Base-by-base conservation (phyloP, 768 basidiomycete genomes). In the Termitomyces sp. region DNA sequence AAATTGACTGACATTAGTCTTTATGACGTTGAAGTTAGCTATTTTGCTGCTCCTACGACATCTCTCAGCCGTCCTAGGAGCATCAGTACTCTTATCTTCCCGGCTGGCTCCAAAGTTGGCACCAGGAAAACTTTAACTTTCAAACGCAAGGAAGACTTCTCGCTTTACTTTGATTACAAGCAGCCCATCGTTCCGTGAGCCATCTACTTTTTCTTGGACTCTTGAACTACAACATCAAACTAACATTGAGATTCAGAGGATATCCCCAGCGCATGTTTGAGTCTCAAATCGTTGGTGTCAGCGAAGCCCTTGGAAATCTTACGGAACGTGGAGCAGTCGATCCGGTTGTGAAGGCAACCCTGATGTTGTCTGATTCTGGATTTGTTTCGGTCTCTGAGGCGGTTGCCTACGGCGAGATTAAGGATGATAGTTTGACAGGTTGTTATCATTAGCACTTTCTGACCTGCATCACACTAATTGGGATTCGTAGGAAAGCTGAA, bases 71-170 rank as follows among this genome's bases (percentile, higher is more conserved):
- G 78, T 34, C 79, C 85, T 3, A 80, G 91, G 43, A 87, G 83
- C 37, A 91, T 95, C 63, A 82, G 83, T 34, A 87, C 88, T 0
- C 70, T 79, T 14, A 78, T 97, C 40, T 96, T 95, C 78, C 85
- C 91, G 0, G 71, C 80, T 3, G 87, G 88, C 3, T 84, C 91
- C 0, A 91, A 88, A 70, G 73, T 79, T 3, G 91, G 88, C 30
- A 83, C 84, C 25, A 93, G 87, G 74, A 96, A 97, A 77, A 89
- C 87, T 1, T 67, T 97, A 56, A 87, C 90, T 5, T 85, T 97
- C 70, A 91, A 89, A 71, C 83, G 91, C 55, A 87, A 85, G 63
- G 85, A 89, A 8, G 92, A 98, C 64, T 91, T 98, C 59, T 72
- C 78, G 1, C 75, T 99, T 56, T 81, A 81, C 64, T 76, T 98